These are phyloP conservation scores for Gonium pectorale DNA, from an alignment of 139 green algal species.

Conservation along the genomic window DNA sequence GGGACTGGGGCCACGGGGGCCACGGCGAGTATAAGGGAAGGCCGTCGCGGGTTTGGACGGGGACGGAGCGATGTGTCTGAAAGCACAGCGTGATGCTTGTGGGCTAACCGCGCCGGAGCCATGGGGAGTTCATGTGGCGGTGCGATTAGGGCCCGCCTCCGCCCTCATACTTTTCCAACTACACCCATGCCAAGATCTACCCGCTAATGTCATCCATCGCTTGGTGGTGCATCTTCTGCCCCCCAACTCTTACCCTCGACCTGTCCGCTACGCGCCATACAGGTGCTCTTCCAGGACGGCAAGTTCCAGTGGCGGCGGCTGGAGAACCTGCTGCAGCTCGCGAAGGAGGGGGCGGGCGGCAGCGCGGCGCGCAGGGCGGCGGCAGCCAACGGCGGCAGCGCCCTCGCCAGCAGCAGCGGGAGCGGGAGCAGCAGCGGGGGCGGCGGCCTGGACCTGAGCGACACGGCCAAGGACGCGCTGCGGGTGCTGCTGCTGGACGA, in stretches of 20 bases:
- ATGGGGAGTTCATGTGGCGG: too few species aligned
- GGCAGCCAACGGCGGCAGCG: background rate
- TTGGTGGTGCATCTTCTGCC: too few species aligned
- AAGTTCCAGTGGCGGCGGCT: slow-evolving; percentile 97
- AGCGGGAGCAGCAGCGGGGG: background rate
- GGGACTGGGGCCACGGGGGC: background rate
- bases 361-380: slow-evolving; percentile 18
- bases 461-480: slow-evolving; percentile 87
- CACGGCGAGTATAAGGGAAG: background rate
- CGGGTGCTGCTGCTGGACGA: slow-evolving; percentile 85
- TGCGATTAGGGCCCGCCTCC: too few species aligned
- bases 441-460: slow-evolving; percentile 86
- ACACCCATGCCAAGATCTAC: too few species aligned
- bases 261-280: background rate
- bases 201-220: too few species aligned
- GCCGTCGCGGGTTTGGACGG: background rate
- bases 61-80: too few species aligned
- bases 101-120: too few species aligned
- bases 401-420: background rate
- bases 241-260: background rate
- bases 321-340: slow-evolving; percentile 95
- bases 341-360: slow-evolving; percentile 75
- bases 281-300: slow-evolving; percentile 90
- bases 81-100: too few species aligned
- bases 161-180: too few species aligned